These are phyloP conservation scores for Cercospora berteroae DNA, from an alignment of 2,329 filamentous ascomycete genomes.

Conservation along the genomic window DNA sequence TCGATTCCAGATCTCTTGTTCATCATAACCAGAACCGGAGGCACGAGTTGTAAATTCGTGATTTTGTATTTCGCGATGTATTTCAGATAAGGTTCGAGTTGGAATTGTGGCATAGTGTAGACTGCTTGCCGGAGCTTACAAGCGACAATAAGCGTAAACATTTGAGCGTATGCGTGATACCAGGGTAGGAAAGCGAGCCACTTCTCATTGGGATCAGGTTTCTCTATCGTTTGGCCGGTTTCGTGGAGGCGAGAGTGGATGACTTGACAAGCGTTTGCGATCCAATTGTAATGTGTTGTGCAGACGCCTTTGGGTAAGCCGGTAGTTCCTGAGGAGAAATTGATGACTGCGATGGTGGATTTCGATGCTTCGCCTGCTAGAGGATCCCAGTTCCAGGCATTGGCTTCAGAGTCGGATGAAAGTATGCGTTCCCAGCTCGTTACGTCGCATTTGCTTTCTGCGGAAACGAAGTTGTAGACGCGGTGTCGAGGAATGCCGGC, in stretches of 20 bases:
- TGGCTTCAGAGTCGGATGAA: slow-evolving; percentile 1
- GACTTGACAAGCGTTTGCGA: slow-evolving; percentile 64
- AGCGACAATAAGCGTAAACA: slow-evolving; percentile 38
- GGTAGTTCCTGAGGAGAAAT: slow-evolving; percentile 78
- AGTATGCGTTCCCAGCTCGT: slow-evolving; percentile 9
- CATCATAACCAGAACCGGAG: slow-evolving; percentile 71
- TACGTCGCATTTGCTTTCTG: slow-evolving; percentile 15
- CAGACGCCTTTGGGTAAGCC: slow-evolving; percentile 82
- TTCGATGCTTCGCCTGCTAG: slow-evolving; percentile 5
- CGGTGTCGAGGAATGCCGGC: slow-evolving; percentile 55
- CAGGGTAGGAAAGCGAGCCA: slow-evolving; percentile 71
- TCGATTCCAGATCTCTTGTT: slow-evolving; percentile 67
- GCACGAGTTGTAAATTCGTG: slow-evolving; percentile 65
- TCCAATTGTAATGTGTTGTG: slow-evolving; percentile 74
- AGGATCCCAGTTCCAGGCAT: slow-evolving; percentile 10
- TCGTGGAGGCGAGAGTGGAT: slow-evolving; percentile 45
- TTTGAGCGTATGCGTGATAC: slow-evolving; percentile 61
- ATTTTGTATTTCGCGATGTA: slow-evolving; percentile 67
- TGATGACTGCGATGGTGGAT: slow-evolving; percentile 61
- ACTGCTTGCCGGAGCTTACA: slow-evolving; percentile 52
- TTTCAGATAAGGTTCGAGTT: slow-evolving; percentile 56
- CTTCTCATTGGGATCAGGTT: slow-evolving; percentile 49
- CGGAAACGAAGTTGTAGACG: slow-evolving; percentile 55
- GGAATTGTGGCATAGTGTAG: slow-evolving; percentile 77
- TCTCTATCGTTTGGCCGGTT: slow-evolving; percentile 57